phyloP scores from a whole-genome alignment of 805 yeast genomes.

The Candida odintsovae region DNA sequence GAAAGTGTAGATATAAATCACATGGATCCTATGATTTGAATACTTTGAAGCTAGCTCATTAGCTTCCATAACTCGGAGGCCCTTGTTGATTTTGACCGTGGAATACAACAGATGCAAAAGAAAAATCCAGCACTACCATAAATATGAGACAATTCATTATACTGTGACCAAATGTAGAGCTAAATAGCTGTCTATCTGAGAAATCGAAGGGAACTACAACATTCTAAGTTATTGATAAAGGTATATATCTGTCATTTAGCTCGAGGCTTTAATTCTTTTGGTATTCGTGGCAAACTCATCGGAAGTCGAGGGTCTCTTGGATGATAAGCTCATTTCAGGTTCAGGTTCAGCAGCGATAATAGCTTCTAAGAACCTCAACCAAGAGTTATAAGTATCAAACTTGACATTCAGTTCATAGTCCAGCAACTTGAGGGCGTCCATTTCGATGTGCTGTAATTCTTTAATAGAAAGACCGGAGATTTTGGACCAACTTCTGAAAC shows the following conservation, averaged over 20 bases:
- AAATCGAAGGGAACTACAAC: no score
- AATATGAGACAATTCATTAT: no score
- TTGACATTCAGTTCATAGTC: conserved; percentile 45
- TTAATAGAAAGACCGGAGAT: conserved; percentile 57
- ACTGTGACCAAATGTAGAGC: no score
- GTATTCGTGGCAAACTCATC: neutral
- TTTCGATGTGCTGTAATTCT: conserved; percentile 50
- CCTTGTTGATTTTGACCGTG: no score
- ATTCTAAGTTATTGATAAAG: no score
- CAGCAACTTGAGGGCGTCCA: conserved; percentile 43
- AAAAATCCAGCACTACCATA: no score
- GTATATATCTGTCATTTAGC: neutral
- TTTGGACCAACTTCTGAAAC: conserved; percentile 66
- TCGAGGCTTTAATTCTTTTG: neutral
- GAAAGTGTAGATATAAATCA: no score
- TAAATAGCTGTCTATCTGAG: no score
- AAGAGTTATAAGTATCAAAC: neutral
- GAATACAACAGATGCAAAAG: no score
- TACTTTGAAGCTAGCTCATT: no score
- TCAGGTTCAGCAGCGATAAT: neutral
- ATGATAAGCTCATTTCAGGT: neutral
- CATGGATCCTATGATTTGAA: no score
- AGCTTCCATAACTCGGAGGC: no score
- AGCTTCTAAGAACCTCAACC: neutral
- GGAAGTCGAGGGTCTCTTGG: neutral